Base-by-base conservation (phyloP, 768 basidiomycete species). In the Mycena leptocephala region DNA sequence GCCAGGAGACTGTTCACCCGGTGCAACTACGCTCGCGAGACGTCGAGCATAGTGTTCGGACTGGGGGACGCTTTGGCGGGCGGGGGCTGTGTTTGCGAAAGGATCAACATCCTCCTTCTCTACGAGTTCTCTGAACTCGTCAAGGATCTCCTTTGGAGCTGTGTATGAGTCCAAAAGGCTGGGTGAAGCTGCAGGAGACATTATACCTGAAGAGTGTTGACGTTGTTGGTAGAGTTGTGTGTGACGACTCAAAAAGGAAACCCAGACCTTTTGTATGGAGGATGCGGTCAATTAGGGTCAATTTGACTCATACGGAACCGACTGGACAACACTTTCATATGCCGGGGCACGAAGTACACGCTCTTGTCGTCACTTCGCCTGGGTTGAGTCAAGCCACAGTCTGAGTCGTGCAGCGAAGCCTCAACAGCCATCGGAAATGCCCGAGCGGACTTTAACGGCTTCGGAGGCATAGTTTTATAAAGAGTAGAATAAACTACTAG, bases 21-120 rank as follows among this genome's bases (percentile, higher is more conserved):
- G 93, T 90, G 63, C 97, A 93, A 79, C 26, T 22, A 35, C 51
- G 30, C n/a, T 20, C 18, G 90, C 91, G 83, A 99, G 98, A 39
- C 96, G 92, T 67, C 96, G 92, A 81, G 94, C 92, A 82, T 99
- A 97, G 81, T 98, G 98, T 82, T 97, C 97, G 62, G 93, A 48
- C 22, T 96, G 67, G 96, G 39, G 91, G 51, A 95, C 89, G 82
- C 99, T 95, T 87, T 98, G 97, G 74, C 95, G 94, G 81, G 81
- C n/a, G n/a, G n/a, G 96, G 95, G 28, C 58, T 33, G 70, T 55
- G 18, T 72, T 28, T 14, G 39, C 43, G 22, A 67, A 62, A 0
- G 95, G 95, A 83, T 97, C 95, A 80, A 95, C 84, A 84, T 97
- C 90, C 82, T 99, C 97, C 81, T 97, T 96, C 81, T 99, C 97